Evolutionary conservation across 306 rosid genomes (phyloP).

Genomic region (Prunus davidiana): DNA sequence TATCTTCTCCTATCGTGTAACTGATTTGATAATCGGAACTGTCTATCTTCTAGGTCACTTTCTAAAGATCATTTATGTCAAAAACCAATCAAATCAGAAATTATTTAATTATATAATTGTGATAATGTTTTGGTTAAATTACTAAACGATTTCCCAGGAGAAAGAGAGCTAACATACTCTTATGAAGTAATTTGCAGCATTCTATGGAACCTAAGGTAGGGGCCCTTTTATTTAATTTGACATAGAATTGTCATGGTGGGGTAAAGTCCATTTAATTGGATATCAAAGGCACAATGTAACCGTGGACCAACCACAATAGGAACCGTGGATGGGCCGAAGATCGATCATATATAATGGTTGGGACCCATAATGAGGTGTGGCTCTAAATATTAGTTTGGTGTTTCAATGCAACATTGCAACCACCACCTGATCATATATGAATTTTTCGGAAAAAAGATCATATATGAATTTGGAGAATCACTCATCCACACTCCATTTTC

Average conservation of each 20-base stretch:
- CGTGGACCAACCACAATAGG: conserved; percentile 34
- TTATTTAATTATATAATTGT: no score
- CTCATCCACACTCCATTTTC: background rate
- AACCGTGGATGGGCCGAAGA: conserved; percentile 19
- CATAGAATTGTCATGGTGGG: conserved; percentile 33
- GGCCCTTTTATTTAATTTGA: conserved; percentile 14
- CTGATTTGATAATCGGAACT: no score
- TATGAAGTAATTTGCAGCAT: background rate
- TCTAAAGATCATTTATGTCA: no score
- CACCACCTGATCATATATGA: conserved; percentile 23
- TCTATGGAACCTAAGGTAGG: background rate
- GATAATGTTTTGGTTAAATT: no score
- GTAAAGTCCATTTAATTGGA: conserved; percentile 39
- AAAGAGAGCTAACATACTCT: no score
- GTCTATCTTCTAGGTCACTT: no score
- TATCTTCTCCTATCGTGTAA: no score
- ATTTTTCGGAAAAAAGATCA: background rate
- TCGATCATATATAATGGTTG: conserved; percentile 11
- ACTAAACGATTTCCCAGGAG: no score
- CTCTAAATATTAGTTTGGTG: conserved; percentile 12
- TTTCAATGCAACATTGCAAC: conserved; percentile 30
- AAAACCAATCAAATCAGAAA: no score
- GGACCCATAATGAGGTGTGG: conserved; percentile 24
- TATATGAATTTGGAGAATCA: conserved; percentile 9
- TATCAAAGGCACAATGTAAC: conserved; percentile 13